Base-by-base conservation (phyloP, 2,329 filamentous ascomycete species). In the Gremmenia infestans region DNA sequence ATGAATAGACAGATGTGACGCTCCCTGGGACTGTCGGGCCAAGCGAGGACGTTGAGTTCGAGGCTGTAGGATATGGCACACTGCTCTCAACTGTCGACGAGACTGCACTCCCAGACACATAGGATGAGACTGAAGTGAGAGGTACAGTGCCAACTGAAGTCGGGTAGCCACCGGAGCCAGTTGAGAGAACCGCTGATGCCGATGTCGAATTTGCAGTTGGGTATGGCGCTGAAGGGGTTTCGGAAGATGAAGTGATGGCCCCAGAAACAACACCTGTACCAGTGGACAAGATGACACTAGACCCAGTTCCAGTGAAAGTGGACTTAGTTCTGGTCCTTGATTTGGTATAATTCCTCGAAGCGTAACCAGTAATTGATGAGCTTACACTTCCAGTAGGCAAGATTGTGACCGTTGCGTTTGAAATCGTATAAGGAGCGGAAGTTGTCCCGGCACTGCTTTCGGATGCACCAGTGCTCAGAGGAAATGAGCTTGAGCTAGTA, bases 61-160 rank as follows among this genome's bases (percentile, higher is more conserved):
- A 39, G 15, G 15, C 28, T 39, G 53, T 50, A 46, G 59, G 59
- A 45, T 61, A 62, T 43, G 54, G 50, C 9, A 48, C 42, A 23
- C 48, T 40, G 5, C 39, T 37, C 14, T 47, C 51, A 23, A 15
- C 45, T 15, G 48, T 17, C 11, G 56, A 47, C 17, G 57, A 56
- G n/a, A 42, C 17, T 32, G 50, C 45, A 9, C 19, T n/a, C 15
- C 57, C 50, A 1, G 60, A 60, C 12, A 50, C 50, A 47, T 48
- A 60, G 14, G 53, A 53, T 15, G 42, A 48, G 2, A 45, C 53
- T 22, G 50, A 43, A 50, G 51, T 54, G 2, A n/a, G 23, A 15
- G 55, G 39, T 14, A n/a, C 28, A 23, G 48, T 45, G 22, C 46
- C 46, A 9, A 15, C 42, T 25, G 52, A 36, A 22, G 15, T 25